Percentiles rank a stretch among this genome's conserved stretches.
Evolutionary conservation across 1,284 basidiomycete genomes (phyloP).

Genomic region (Pascua guehoae): DNA sequence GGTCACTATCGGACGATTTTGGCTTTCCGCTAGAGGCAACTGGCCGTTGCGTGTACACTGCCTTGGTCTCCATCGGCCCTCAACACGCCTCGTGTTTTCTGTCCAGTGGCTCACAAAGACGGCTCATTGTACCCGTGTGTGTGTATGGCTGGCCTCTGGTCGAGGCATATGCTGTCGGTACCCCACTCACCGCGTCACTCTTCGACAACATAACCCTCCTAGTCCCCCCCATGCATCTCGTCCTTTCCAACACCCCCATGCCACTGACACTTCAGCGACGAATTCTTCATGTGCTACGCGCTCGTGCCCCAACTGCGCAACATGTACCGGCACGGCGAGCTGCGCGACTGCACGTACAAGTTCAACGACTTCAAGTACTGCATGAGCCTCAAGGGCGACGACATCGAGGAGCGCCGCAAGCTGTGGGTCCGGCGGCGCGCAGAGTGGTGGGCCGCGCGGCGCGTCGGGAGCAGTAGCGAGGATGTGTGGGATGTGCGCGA

Average conservation of each 20-base stretch:
- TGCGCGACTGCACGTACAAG: slow-evolving; percentile 72
- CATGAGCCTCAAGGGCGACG: slow-evolving; percentile 73
- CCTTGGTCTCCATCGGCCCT: no score
- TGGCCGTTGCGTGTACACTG: no score
- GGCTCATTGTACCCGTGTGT: no score
- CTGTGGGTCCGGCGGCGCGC: slow-evolving; percentile 81
- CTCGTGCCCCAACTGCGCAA: slow-evolving; percentile 76
- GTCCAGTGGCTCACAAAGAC: no score
- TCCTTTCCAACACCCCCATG: no score
- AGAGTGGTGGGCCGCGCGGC: slow-evolving; percentile 82
- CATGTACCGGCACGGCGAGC: slow-evolving; percentile 79
- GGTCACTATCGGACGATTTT: background rate
- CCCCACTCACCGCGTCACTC: no score
- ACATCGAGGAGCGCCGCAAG: slow-evolving; percentile 69
- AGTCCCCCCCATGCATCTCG: no score
- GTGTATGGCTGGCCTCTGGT: no score
- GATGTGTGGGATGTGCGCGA: slow-evolving; percentile 85
- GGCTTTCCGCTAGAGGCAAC: no score
- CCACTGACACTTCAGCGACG: slow-evolving; percentile 52
- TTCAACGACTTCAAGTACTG: slow-evolving; percentile 95
- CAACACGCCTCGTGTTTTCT: no score
- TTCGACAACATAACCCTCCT: no score
- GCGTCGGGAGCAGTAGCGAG: slow-evolving; percentile 76
- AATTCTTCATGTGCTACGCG: slow-evolving; percentile 74
- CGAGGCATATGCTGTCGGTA: no score